These are phyloP conservation scores for Metarhizium guizhouense DNA, from an alignment of 2,329 filamentous ascomycete species.

Conservation along the genomic window DNA sequence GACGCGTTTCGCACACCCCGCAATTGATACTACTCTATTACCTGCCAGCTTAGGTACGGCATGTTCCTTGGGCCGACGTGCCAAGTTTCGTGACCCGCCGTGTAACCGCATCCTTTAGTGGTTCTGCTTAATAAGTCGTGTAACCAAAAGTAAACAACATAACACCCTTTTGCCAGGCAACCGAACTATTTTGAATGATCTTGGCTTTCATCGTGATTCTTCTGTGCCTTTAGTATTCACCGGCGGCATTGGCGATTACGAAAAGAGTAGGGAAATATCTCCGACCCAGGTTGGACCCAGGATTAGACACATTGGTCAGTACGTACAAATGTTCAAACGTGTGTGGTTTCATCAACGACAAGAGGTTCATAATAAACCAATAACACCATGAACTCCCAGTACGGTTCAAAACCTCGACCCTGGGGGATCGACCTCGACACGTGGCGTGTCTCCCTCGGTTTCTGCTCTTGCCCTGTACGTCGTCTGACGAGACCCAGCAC, in stretches of 20 bases:
- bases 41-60: too few species aligned
- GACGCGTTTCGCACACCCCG: too few species aligned
- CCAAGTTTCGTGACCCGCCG: not conserved
- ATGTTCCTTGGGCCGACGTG: not conserved
- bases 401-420: too few species aligned
- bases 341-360: not conserved
- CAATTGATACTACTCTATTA: too few species aligned
- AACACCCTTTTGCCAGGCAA: not conserved
- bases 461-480: not conserved
- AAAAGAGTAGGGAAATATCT: too few species aligned
- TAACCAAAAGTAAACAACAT: not conserved
- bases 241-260: too few species aligned
- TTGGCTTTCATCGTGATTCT: too few species aligned
- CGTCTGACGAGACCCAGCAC: not conserved
- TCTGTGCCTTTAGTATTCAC: too few species aligned
- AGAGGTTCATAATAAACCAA: not conserved
- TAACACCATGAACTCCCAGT: too few species aligned
- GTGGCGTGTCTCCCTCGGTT: not conserved
- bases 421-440: not conserved
- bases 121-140: not conserved
- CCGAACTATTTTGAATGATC: too few species aligned
- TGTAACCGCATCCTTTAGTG: not conserved
- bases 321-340: not conserved
- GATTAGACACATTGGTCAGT: not conserved
- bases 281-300: too few species aligned